Conservation (phyloP, 306 rosid genomes). For the Bauhinia variegata region DNA sequence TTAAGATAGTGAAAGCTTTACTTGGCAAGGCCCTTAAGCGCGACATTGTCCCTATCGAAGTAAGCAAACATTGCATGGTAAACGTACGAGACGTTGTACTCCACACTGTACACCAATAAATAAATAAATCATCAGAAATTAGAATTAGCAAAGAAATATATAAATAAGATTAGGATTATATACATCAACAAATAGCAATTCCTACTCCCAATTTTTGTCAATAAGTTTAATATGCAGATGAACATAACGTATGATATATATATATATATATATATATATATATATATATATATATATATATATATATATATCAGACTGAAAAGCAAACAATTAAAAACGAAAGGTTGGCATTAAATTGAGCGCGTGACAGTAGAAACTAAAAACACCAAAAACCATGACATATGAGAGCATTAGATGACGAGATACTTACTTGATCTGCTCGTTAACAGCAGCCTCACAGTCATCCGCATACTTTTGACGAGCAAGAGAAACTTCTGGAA, state of each 20-base stretch:
- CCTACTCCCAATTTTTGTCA: neutral
- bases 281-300: no score
- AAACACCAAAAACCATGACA: neutral
- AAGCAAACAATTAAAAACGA: neutral
- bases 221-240: no score
- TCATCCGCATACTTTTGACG: conserved; percentile 67
- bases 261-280: no score
- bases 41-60: conserved; percentile 94
- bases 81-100: conserved; percentile 89
- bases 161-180: neutral
- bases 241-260: no score
- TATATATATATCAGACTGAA: no score
- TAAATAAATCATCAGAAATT: neutral
- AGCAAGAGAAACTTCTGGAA: conserved; percentile 75
- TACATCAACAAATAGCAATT: neutral
- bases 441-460: conserved; percentile 79
- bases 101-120: conserved; percentile 63
- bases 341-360: neutral
- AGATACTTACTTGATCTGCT: conserved; percentile 80
- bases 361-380: neutral
- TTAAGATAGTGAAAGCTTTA: conserved; percentile 1
- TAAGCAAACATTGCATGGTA: conserved; percentile 96
- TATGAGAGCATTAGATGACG: neutral
- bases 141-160: neutral
- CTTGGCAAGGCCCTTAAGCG: conserved; percentile 92